These are phyloP conservation scores for Cyberlindnera subsufficiens DNA, from an alignment of 805 yeast genomes.

Conservation along the genomic window DNA sequence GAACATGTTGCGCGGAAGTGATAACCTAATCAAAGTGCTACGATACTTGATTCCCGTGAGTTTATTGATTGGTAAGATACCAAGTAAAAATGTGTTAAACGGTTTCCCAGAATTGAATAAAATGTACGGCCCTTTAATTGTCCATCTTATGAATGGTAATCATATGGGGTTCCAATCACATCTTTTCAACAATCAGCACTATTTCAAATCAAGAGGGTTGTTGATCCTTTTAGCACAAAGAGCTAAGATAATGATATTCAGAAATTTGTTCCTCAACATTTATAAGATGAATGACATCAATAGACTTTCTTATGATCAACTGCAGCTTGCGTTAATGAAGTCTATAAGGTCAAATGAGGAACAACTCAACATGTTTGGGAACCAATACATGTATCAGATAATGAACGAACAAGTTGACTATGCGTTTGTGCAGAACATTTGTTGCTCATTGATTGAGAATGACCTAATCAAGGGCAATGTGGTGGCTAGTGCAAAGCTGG, in stretches of 20 bases:
- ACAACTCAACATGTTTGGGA: constrained; percentile 10
- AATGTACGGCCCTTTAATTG: constrained; percentile 34
- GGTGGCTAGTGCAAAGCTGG: constrained; percentile 32
- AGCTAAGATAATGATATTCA: constrained; percentile 35
- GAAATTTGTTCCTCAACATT: constrained; percentile 33
- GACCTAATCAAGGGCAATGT: constrained; percentile 49
- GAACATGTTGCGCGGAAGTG: neutral
- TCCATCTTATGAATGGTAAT: constrained; percentile 37
- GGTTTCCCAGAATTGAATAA: constrained; percentile 22
- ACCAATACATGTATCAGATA: constrained; percentile 24
- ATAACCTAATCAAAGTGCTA: constrained; percentile 29
- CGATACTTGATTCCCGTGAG: constrained; percentile 47
- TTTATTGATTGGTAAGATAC: constrained; percentile 45
- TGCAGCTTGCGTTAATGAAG: constrained; percentile 21
- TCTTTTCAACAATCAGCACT: constrained; percentile 31
- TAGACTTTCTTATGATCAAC: constrained; percentile 3
- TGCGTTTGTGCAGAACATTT: constrained; percentile 40
- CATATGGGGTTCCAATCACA: constrained; percentile 28
- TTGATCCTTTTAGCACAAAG: constrained; percentile 42
- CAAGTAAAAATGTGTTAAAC: constrained; percentile 28
- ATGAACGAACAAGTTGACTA: constrained; percentile 26
- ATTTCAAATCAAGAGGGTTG: constrained; percentile 32
- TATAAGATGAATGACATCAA: constrained; percentile 8
- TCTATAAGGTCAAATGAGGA: constrained; percentile 18
- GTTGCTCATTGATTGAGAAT: constrained; percentile 47